Base-by-base conservation (phyloP, 352 stramenopile species). In the Blastocystis sp. region DNA sequence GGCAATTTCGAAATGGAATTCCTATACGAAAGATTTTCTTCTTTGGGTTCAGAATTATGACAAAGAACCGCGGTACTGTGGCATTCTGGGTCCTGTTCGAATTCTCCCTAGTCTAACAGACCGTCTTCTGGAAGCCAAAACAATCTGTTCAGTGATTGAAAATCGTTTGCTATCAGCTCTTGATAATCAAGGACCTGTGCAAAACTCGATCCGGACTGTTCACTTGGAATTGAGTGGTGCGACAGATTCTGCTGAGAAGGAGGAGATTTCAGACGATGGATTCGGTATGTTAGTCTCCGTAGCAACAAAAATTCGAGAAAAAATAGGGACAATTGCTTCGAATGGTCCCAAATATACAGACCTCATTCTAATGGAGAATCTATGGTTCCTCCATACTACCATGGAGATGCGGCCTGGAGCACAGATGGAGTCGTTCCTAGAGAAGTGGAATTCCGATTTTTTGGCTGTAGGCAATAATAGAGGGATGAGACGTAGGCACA, bases 321-420 rank as follows among this genome's bases (percentile, higher is more conserved):
- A 80, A 26, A 45, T 80, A 20, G 70, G 64, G 13, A 37, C 39
- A 34, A 64, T 80, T 9, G 70, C 70, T 34, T 23, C 41, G n/a
- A 23, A 18, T 18, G 70, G 55, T 61, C 70, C 70, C n/a, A 80
- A 80, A 23, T 80, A 80, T 43, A 61, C n/a, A 15, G 45, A 80
- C 39, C 23, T 80, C 45, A 80, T 80, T 34, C 45, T 50, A 4
- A 80, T 63, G 70, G 70, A 80, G 23, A 80, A 80, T 26, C 29
- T 45, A 6, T 45, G 64, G 7, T 80, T 80, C 45, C 26, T 80
- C 45, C n/a, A 47, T 34, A 15, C 26, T 23, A 61, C 45, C 18
- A 41, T 80, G 70, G 26, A 62, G 45, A 62, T 29, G 34, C 70
- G 70, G 18, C 43, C 64, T 13, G 34, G 20, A 5, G 26, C 11